Percentiles rank a stretch among this genome's conserved stretches.
phyloP scores from a whole-genome alignment of 2,329 filamentous ascomycete species.

The Mariannaea sp. region DNA sequence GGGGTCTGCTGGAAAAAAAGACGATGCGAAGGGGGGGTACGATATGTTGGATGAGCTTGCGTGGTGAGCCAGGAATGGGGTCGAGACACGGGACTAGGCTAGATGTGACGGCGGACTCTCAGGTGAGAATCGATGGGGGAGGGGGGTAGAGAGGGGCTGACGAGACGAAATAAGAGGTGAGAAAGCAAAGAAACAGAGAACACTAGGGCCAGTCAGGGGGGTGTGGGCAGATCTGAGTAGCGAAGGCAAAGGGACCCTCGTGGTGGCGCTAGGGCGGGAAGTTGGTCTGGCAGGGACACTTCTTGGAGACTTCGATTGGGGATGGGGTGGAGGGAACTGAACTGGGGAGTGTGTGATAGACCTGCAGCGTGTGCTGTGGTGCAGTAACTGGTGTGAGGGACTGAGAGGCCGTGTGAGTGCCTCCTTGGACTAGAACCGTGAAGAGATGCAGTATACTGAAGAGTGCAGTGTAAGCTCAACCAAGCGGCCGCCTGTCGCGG shows the following conservation, averaged over 20 bases:
- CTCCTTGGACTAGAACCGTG: constrained; percentile 23
- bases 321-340: constrained; percentile 23
- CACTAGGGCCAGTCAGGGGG: constrained; percentile 27
- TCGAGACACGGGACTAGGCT: constrained; percentile 37
- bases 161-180: constrained; percentile 31
- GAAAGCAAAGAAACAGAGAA: constrained; percentile 34
- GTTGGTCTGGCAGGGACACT: constrained; percentile 33
- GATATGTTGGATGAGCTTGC: constrained; percentile 27
- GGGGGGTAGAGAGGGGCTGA: constrained; percentile 28
- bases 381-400: background rate
- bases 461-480: constrained; percentile 37
- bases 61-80: constrained; percentile 37
- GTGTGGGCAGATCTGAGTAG: constrained; percentile 42
- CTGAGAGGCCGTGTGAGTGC: background rate
- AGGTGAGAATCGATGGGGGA: constrained; percentile 37
- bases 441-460: constrained; percentile 12
- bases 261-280: constrained; percentile 43
- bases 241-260: constrained; percentile 40
- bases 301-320: constrained; percentile 27
- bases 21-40: constrained; percentile 29
- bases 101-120: constrained; percentile 36
- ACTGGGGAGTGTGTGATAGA: constrained; percentile 22
- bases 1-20: constrained; percentile 28
- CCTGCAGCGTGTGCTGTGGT: constrained; percentile 5
- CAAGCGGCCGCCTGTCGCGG: constrained; percentile 31